These are phyloP conservation scores for Murraya paniculata DNA, from an alignment of 345 rosid genomes.

Conservation along the genomic window DNA sequence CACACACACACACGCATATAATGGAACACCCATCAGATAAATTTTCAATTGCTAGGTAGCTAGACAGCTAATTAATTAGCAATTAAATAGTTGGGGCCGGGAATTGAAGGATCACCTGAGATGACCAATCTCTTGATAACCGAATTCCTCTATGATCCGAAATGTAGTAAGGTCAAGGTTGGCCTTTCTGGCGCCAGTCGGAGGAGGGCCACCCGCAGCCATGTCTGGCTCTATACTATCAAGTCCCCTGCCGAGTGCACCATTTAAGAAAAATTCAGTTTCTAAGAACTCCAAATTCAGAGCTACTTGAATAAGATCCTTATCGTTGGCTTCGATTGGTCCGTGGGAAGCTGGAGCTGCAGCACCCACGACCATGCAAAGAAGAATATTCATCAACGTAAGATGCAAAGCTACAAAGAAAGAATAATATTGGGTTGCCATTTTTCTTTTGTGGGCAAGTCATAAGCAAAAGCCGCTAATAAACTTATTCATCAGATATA, in stretches of 20 bases:
- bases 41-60: too few species aligned
- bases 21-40: too few species aligned
- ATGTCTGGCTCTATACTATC: conserved; percentile 37
- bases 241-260: conserved; percentile 54
- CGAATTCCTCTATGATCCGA: conserved; percentile 57
- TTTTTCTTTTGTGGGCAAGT: not conserved
- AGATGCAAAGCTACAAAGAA: not conserved
- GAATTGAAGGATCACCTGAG: conserved; percentile 36
- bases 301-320: conserved; percentile 46
- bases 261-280: conserved; percentile 57
- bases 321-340: conserved; percentile 37
- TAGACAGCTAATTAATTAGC: too few species aligned
- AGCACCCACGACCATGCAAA: conserved; percentile 3
- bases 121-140: conserved; percentile 71
- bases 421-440: conserved; percentile 6
- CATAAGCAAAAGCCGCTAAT: not conserved
- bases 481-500: not conserved
- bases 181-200: conserved; percentile 49
- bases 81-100: too few species aligned
- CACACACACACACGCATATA: too few species aligned
- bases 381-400: not conserved
- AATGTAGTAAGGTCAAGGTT: conserved; percentile 42
- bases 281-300: conserved; percentile 65
- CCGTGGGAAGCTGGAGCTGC: conserved; percentile 16
- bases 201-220: conserved; percentile 62